Conservation (phyloP, 345 rosid genomes). For the Lepidium aucheri region DNA sequence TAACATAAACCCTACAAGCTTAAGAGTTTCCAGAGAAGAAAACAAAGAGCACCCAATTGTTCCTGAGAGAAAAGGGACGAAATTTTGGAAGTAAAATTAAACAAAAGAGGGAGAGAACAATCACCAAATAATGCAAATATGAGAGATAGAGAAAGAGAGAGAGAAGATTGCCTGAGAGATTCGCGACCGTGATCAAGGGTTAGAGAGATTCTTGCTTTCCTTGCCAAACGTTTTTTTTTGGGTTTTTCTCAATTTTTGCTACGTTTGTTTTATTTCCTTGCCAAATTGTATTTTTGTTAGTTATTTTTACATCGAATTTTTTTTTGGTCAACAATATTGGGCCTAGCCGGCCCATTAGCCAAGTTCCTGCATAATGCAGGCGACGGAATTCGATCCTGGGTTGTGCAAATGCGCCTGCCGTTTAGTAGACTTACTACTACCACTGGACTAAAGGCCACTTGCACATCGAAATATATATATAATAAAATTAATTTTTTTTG, state of each 20-base stretch:
- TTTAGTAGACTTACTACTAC: too few species aligned
- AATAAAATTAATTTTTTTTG: too few species aligned
- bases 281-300: too few species aligned
- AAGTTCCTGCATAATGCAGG: too few species aligned
- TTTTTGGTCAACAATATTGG: too few species aligned
- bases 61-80: neutral
- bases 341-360: too few species aligned
- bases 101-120: neutral
- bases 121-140: neutral
- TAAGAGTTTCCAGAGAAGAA: neutral
- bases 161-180: slow-evolving; percentile 14
- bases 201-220: slow-evolving; percentile 24
- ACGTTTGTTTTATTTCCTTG: neutral
- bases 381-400: too few species aligned
- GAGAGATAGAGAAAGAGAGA: neutral
- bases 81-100: neutral
- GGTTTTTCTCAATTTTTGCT: neutral
- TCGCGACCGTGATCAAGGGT: slow-evolving; percentile 12
- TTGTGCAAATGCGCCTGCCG: too few species aligned
- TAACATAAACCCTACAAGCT: neutral
- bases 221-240: neutral
- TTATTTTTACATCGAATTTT: too few species aligned
- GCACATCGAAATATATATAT: too few species aligned
- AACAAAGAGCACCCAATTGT: neutral
- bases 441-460: too few species aligned